phyloP scores from a whole-genome alignment of 2,329 filamentous ascomycete genomes.

The Dactylellina haptotyla region DNA sequence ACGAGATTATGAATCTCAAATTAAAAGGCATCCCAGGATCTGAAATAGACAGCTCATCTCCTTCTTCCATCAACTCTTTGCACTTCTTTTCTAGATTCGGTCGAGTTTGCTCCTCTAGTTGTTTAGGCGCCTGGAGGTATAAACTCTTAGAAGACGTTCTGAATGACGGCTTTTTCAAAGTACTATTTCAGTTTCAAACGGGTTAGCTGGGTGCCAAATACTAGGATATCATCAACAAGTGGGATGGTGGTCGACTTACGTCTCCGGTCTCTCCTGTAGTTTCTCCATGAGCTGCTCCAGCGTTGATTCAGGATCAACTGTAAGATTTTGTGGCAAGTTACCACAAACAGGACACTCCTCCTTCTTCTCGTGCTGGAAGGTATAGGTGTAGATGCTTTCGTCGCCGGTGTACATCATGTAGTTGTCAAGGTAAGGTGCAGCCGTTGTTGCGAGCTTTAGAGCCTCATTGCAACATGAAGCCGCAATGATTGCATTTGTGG shows the following conservation, averaged over 20 bases:
- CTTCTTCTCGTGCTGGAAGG: constrained; percentile 93
- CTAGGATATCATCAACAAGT: background rate
- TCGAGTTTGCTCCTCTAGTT: constrained; percentile 83
- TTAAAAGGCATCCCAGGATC: constrained; percentile 58
- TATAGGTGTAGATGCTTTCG: constrained; percentile 95
- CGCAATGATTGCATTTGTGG: constrained; percentile 95
- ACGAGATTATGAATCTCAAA: constrained; percentile 57
- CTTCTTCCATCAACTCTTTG: constrained; percentile 77
- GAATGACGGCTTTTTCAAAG: constrained; percentile 87
- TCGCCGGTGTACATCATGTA: constrained; percentile 99
- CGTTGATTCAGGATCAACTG: constrained; percentile 75
- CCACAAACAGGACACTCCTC: constrained; percentile 95
- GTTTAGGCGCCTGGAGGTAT: constrained; percentile 85
- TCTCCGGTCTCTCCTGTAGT: constrained; percentile 82
- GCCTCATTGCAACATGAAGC: constrained; percentile 97
- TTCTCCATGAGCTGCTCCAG: constrained; percentile 86
- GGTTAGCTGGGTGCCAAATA: background rate
- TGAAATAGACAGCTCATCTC: constrained; percentile 84
- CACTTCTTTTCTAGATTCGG: constrained; percentile 84
- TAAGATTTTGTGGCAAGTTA: constrained; percentile 78
- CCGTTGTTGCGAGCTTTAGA: constrained; percentile 87
- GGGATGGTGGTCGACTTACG: constrained; percentile 61
- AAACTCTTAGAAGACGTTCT: constrained; percentile 82
- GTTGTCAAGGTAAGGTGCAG: constrained; percentile 84
- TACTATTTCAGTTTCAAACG: constrained; percentile 16